phyloP scores from a whole-genome alignment of 2,329 filamentous ascomycete genomes.

The Zasmidium angulare region DNA sequence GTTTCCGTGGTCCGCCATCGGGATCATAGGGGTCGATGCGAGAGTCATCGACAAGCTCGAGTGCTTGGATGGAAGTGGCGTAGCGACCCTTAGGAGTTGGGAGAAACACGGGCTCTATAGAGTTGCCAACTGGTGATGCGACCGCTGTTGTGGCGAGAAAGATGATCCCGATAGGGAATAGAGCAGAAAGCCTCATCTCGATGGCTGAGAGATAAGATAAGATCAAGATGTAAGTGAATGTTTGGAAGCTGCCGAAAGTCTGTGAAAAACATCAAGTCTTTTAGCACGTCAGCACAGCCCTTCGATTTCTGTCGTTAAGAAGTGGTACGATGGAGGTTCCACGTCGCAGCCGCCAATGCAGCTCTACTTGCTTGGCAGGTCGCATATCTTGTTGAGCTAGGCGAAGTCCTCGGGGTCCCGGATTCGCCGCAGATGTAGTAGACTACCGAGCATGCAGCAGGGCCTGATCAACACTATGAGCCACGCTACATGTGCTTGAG shows the following conservation, averaged over 20 bases:
- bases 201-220: background rate
- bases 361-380: background rate
- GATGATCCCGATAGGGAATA: background rate
- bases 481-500: no score
- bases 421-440: background rate
- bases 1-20: constrained; percentile 1
- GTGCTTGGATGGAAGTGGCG: constrained; percentile 1
- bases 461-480: no score
- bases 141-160: background rate
- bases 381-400: background rate
- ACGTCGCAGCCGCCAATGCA: background rate
- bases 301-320: no score
- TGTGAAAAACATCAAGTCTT: no score
- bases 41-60: constrained; percentile 1
- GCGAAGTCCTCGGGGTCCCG: background rate
- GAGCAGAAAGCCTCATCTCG: background rate
- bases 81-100: background rate
- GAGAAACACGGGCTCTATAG: background rate
- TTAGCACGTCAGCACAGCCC: no score
- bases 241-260: no score
- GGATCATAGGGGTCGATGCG: constrained; percentile 8
- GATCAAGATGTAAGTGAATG: no score
- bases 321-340: background rate
- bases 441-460: background rate
- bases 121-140: background rate